These are phyloP conservation scores for Barnettozyma californica DNA, from an alignment of 805 yeast species.

Conservation along the genomic window DNA sequence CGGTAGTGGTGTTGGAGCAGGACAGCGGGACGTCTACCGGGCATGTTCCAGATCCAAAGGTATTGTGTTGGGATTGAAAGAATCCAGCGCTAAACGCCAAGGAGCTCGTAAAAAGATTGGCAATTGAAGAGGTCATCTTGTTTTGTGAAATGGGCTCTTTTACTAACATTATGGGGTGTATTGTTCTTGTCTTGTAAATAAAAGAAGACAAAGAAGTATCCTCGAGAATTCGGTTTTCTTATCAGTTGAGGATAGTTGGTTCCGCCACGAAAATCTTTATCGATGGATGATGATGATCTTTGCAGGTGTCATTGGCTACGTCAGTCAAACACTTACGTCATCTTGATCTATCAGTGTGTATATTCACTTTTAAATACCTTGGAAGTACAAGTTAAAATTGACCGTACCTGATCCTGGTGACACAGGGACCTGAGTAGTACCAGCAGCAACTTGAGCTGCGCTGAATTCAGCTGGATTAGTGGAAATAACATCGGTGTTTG, in stretches of 20 bases:
- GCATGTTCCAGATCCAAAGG: conserved; percentile 28
- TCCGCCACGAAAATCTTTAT: background rate
- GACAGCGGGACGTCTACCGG: conserved; percentile 56
- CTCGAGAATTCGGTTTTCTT: background rate
- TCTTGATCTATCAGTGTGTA: too few relatives aligned
- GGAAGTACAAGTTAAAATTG: background rate
- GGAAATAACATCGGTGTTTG: background rate
- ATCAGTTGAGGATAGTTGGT: background rate
- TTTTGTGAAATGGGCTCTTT: background rate
- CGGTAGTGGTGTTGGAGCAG: conserved; percentile 51
- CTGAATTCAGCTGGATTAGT: background rate
- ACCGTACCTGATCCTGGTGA: conserved; percentile 2
- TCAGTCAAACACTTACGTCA: too few relatives aligned
- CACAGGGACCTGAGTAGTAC: conserved; percentile 1
- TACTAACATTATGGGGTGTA: background rate
- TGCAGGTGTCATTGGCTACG: too few relatives aligned
- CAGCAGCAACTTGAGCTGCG: conserved; percentile 1
- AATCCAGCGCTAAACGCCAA: background rate
- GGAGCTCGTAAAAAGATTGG: background rate
- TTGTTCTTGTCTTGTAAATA: too few relatives aligned
- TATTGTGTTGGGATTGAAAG: background rate
- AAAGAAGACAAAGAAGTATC: too few relatives aligned
- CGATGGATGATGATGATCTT: background rate
- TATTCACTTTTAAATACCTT: background rate
- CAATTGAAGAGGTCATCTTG: background rate